Conservation (phyloP, 352 stramenopile species). For the Globisporangium camurandrum region DNA sequence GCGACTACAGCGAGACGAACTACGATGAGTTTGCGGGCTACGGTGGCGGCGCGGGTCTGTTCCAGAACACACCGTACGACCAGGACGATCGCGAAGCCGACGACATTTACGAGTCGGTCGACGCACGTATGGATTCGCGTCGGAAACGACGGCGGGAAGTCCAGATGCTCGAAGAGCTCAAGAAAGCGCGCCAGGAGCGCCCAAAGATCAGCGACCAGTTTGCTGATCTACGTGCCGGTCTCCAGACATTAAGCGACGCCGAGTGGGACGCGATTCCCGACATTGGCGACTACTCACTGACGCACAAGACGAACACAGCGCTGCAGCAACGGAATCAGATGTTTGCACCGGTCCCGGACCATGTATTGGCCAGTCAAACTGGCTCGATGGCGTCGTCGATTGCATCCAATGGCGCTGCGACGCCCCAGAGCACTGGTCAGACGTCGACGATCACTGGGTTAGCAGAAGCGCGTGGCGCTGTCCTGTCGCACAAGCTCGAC, state of each 20-base stretch:
- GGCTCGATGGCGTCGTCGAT: conserved; percentile 10
- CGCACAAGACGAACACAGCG: conserved; percentile 86
- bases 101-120: conserved; percentile 92
- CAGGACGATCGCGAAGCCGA: conserved; percentile 96
- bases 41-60: conserved; percentile 70
- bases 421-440: conserved; percentile 33
- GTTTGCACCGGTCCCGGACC: conserved; percentile 94
- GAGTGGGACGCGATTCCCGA: conserved; percentile 97
- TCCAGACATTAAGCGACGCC: conserved; percentile 88
- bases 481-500: conserved; percentile 94
- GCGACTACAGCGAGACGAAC: conserved; percentile 88
- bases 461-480: conserved; percentile 87
- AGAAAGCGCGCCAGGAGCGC: conserved; percentile 77
- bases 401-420: conserved; percentile 46
- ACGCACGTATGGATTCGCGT: conserved; percentile 92
- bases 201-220: conserved; percentile 97
- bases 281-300: conserved; percentile 94
- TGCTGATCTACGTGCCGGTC: conserved; percentile 92
- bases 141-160: conserved; percentile 87
- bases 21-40: conserved; percentile 91
- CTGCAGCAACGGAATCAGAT: conserved; percentile 91
- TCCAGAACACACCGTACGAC: conserved; percentile 92
- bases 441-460: conserved; percentile 81
- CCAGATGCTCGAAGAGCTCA: conserved; percentile 77
- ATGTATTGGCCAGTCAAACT: conserved; percentile 71